Evolutionary conservation across 257 asterid species (phyloP), one percentile per base, ranked within the genome.

Genomic region (Eustoma russellianum): DNA sequence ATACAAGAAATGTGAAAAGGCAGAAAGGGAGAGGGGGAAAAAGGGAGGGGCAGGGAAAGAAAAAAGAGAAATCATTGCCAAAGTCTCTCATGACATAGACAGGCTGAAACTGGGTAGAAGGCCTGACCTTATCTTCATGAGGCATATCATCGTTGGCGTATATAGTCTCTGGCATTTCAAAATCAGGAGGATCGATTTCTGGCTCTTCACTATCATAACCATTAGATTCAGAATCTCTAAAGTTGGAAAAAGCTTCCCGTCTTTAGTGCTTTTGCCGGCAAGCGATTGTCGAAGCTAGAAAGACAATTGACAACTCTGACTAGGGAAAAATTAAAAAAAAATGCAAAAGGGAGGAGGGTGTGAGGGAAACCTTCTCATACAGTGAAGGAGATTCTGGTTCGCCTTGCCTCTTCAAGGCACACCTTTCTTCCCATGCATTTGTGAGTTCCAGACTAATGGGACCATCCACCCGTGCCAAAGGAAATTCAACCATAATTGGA

Each of bases 221-320:
- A 65, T 75, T 34, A 7, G 70, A 72, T 48, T 72, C 35, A 55
- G 70, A 58, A 41, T 66, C 79, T 28, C 64, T 73, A 34, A 66
- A 69, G 68, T 60, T 56, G 53, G 13, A 18, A 53, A 64, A 79
- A 30, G 72, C 67, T 56, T 65, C 79, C 60, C 60, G 50, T 69
- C 67, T 52, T 54, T 62, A 41, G 30, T 66, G 74, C 72, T 76
- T 60, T 73, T 74, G 6, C 24, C 61, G 63, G 73, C 62, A 35
- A 91, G 89, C 34, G 98, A 80, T 72, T 87, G 80, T 41, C 96
- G 83, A 62, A 91, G 69, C 98, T 91, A 92, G 40, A 53, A 17
- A 55, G 13, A 40, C 18, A 12, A 16, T 33, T 35, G 38, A 2
- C 24, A 19, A 41, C 40, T 34, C 12, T 38, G 12, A 11, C 43